phyloP scores from a whole-genome alignment of 2,329 filamentous ascomycete genomes.

The Pseudogymnoascus sp. region DNA sequence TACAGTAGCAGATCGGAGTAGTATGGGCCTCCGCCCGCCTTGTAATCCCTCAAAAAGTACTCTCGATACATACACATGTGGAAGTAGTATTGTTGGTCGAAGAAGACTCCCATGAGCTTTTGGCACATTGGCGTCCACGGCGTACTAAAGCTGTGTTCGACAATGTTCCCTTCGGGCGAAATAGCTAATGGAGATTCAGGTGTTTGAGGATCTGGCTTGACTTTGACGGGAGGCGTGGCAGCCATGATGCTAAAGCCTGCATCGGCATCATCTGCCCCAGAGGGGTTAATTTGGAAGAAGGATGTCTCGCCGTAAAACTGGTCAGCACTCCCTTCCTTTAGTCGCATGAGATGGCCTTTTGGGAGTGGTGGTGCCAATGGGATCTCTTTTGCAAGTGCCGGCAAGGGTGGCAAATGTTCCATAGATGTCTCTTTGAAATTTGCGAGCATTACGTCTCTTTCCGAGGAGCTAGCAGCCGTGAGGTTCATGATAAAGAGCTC shows the following conservation, averaged over 20 bases:
- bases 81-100: conserved; percentile 39
- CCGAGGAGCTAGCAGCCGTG: conserved; percentile 30
- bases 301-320: conserved; percentile 43
- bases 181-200: conserved; percentile 23
- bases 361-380: conserved; percentile 18
- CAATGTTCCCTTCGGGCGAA: conserved; percentile 33
- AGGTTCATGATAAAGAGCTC: conserved; percentile 38
- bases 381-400: conserved; percentile 7
- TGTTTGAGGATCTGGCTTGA: not conserved
- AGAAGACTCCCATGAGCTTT: conserved; percentile 39
- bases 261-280: conserved; percentile 11
- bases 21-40: conserved; percentile 37
- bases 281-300: conserved; percentile 32
- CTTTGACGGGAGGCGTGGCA: conserved; percentile 6
- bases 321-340: conserved; percentile 31
- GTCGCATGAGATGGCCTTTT: conserved; percentile 33
- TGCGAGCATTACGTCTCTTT: conserved; percentile 35
- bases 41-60: conserved; percentile 42
- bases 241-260: conserved; percentile 2
- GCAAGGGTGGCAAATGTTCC: conserved; percentile 11
- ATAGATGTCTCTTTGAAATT: conserved; percentile 25
- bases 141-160: conserved; percentile 6
- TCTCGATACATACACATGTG: conserved; percentile 43
- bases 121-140: conserved; percentile 28
- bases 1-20: conserved; percentile 42